A percentile compares a stretch with the other conserved stretches of the same genome.
Conservation (phyloP, 106 monocot genomes). For the Dendrobium chrysotoxum region DNA sequence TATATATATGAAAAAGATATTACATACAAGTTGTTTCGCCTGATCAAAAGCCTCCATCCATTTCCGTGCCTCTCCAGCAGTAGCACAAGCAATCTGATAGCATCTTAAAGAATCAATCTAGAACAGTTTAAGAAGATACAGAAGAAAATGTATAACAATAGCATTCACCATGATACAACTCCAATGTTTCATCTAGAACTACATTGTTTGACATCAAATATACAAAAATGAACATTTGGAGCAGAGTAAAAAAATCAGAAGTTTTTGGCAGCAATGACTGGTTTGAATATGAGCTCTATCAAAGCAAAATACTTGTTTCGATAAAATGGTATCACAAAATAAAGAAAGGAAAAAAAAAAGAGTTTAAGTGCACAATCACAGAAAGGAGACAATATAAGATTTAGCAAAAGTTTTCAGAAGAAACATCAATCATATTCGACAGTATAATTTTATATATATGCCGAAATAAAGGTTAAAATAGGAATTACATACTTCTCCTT, state of each 20-base stretch:
- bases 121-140: neutral
- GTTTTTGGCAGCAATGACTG: neutral
- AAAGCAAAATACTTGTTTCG: neutral
- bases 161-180: neutral
- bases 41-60: conserved; percentile 95
- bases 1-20: neutral
- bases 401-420: neutral
- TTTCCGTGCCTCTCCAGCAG: conserved; percentile 62
- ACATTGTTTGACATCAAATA: neutral
- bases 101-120: conserved; percentile 5
- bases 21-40: conserved; percentile 76
- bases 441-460: neutral
- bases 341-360: neutral
- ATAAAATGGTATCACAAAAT: neutral
- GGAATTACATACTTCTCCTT: conserved; percentile 77
- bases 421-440: neutral
- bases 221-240: neutral
- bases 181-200: neutral
- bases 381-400: neutral
- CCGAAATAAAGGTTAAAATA: neutral
- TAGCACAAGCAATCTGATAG: conserved; percentile 83
- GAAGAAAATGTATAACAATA: neutral
- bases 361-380: neutral
- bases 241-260: neutral
- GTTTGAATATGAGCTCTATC: neutral